phyloP scores from a whole-genome alignment of 2,329 filamentous ascomycete species.

The Scortechinia acanthostroma region DNA sequence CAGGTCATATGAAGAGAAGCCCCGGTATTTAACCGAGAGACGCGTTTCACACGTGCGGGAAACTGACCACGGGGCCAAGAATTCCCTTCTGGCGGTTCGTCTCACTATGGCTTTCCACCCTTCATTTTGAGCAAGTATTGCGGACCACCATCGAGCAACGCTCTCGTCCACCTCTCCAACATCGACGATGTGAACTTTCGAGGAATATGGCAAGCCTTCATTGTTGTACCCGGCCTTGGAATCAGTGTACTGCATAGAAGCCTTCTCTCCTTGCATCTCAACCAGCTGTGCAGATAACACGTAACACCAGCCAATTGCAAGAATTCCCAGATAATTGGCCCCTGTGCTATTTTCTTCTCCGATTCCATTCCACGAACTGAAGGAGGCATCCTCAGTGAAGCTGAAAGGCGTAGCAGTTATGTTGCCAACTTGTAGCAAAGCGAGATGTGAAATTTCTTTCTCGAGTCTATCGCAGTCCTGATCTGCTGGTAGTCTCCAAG shows the following conservation, averaged over 20 bases:
- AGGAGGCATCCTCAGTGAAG: not conserved
- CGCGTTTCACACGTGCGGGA: not conserved
- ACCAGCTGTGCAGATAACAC: not conserved
- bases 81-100: not conserved
- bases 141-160: not conserved
- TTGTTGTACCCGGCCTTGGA: not conserved
- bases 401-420: not conserved
- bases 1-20: not conserved
- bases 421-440: not conserved
- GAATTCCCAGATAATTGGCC: not conserved
- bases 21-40: not conserved
- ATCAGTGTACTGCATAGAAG: not conserved
- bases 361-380: not conserved
- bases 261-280: not conserved
- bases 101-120: not conserved
- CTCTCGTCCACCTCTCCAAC: not conserved
- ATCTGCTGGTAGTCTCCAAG: not conserved
- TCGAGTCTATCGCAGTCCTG: not conserved
- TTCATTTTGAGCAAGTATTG: not conserved
- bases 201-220: not conserved
- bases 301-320: not conserved
- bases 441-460: not conserved
- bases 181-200: not conserved
- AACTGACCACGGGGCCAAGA: not conserved
- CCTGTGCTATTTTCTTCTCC: not conserved